These are phyloP conservation scores for Diplodia corticola DNA, from an alignment of 2,329 filamentous ascomycete genomes.

Conservation along the genomic window DNA sequence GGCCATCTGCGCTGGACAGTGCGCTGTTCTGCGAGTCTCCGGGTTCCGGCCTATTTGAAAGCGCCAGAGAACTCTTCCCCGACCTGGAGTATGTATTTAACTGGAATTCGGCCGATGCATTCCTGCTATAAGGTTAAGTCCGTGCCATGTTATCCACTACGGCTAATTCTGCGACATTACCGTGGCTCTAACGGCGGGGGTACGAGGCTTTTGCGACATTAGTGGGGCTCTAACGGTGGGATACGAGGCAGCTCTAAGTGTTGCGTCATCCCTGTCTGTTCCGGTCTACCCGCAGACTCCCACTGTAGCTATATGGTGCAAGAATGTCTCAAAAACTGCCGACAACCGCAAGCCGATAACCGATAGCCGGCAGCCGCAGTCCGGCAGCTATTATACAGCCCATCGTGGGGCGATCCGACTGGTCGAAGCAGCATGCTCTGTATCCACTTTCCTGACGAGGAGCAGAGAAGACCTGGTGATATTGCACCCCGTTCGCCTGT, in stretches of 20 bases:
- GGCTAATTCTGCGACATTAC: too few species aligned
- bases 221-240: too few species aligned
- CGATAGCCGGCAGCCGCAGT: not conserved
- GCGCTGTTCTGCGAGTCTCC: slow-evolving; percentile 3
- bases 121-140: not conserved
- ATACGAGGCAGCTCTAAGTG: not conserved
- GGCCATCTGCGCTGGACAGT: not conserved
- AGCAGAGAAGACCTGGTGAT: not conserved
- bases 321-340: not conserved
- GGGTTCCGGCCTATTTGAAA: not conserved
- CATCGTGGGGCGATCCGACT: not conserved
- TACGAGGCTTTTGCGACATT: too few species aligned
- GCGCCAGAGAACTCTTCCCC: slow-evolving; percentile 9
- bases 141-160: too few species aligned
- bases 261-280: too few species aligned
- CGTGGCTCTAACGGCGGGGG: too few species aligned
- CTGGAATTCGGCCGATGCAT: slow-evolving; percentile 3
- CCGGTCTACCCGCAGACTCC: too few species aligned
- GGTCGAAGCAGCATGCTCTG: not conserved
- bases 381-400: not conserved
- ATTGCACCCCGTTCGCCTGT: not conserved
- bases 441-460: not conserved
- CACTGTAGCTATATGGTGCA: not conserved
- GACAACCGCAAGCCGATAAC: not conserved
- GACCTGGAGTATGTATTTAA: not conserved